Percentiles rank a stretch among this genome's conserved stretches.
These are phyloP conservation scores for Euclidium syriacum DNA, from an alignment of 345 rosid species.

Conservation along the genomic window DNA sequence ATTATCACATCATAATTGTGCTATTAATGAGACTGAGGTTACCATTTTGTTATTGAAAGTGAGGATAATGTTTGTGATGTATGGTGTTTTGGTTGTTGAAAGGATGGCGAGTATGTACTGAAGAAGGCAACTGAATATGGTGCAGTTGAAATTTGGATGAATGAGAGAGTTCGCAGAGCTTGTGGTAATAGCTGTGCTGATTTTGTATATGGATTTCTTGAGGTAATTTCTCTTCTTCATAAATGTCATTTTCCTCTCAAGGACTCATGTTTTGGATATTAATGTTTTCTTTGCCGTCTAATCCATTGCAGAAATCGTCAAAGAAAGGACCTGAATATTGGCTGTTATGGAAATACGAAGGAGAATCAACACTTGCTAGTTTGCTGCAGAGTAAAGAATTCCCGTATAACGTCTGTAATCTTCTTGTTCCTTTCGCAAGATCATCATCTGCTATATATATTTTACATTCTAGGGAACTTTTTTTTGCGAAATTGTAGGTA, in stretches of 20 bases:
- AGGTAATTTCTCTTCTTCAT: conserved; percentile 41
- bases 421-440: neutral
- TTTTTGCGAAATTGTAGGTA: conserved; percentile 51
- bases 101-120: conserved; percentile 76
- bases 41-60: neutral
- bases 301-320: conserved; percentile 55
- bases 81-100: conserved; percentile 28
- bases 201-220: conserved; percentile 82
- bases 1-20: neutral
- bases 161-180: conserved; percentile 94
- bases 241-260: neutral
- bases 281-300: neutral
- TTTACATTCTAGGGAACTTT: conserved; percentile 5
- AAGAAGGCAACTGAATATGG: conserved; percentile 97
- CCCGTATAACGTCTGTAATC: conserved; percentile 76
- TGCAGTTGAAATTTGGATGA: conserved; percentile 98
- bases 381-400: conserved; percentile 84
- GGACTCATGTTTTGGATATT: neutral
- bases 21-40: neutral
- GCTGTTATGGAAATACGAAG: conserved; percentile 89
- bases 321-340: conserved; percentile 84
- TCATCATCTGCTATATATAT: neutral
- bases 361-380: conserved; percentile 76
- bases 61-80: neutral
- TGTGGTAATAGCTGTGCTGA: conserved; percentile 93